Percentiles rank a stretch among this genome's conserved stretches.
Evolutionary conservation across 768 basidiomycete species (phyloP).

Genomic region (Leccinum sublutescens): DNA sequence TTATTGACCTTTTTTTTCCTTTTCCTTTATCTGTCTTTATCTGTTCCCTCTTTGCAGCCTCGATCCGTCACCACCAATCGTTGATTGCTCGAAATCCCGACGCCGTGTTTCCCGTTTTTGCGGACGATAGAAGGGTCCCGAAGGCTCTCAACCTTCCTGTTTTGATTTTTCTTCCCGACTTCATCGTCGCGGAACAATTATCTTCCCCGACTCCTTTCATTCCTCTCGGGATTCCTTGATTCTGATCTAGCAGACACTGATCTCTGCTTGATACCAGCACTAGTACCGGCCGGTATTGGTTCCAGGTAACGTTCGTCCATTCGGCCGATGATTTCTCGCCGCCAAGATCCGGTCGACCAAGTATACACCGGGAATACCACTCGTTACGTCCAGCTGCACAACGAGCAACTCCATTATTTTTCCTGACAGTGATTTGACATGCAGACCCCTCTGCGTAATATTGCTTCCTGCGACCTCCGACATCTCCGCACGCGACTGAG

Average conservation of each 20-base stretch:
- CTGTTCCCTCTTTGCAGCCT: slow-evolving; percentile 3
- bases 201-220: slow-evolving; percentile 1
- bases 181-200: neutral
- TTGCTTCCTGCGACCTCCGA: slow-evolving; percentile 9
- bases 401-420: neutral
- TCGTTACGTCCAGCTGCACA: neutral
- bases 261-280: neutral
- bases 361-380: neutral
- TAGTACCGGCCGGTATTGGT: neutral
- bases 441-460: neutral
- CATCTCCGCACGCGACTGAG: slow-evolving; percentile 6
- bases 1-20: slow-evolving; percentile 16
- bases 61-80: neutral
- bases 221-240: neutral
- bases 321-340: neutral
- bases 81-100: neutral
- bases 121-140: neutral
- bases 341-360: neutral
- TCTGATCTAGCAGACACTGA: neutral
- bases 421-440: slow-evolving; percentile 4
- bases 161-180: slow-evolving; percentile 1
- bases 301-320: slow-evolving; percentile 6
- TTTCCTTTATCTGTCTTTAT: neutral
- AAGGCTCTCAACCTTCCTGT: neutral
- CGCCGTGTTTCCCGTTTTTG: neutral